Base-by-base conservation (phyloP, 2,329 filamentous ascomycete genomes). In the Dothideomycetes sp. region DNA sequence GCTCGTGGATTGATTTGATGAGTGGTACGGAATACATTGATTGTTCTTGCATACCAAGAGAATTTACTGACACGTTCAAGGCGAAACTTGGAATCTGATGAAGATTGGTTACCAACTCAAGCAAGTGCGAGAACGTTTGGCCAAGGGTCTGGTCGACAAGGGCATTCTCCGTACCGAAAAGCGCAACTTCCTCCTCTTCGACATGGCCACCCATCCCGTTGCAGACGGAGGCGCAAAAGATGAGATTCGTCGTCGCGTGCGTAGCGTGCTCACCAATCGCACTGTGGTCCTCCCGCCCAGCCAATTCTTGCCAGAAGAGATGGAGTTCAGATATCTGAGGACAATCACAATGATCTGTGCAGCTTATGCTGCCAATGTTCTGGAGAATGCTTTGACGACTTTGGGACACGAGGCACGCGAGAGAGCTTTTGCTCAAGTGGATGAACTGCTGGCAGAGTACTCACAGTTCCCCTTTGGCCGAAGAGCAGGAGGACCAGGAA, bases 51-150 rank as follows among this genome's bases (percentile, higher is more conserved):
- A n/a, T n/a, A n/a, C n/a, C n/a, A n/a, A n/a, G n/a, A n/a, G n/a
- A n/a, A n/a, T n/a, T n/a, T n/a, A 24, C 40, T 42, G 13, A 31
- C 27, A 36, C 13, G 20, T 29, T 33, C 22, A 27, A 96, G 89
- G 91, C 61, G 91, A 98, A 67, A 98, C 91, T 41, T 98, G 91
- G 91, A 98, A 98, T 62, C 70, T 98, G 50, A 96, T 98, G 91
- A 98, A 98, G 73, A 98, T 98, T 55, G 91, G 91, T 61, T 98
- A 98, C 66, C 91, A 98, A 70, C 76, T 98, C 54, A 98, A 98
- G 70, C 91, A 98, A 73, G 91, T 98, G 45, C 87, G 91, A 60
- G 91, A 98, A 70, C 84, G 91, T 44, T 76, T 98, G 43, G 89
- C 88, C 57, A 98, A 98, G 67, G 91, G 91, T 23, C 78, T 98